These are phyloP conservation scores for Penicillium paneum DNA, from an alignment of 2,329 filamentous ascomycete genomes.

Conservation along the genomic window DNA sequence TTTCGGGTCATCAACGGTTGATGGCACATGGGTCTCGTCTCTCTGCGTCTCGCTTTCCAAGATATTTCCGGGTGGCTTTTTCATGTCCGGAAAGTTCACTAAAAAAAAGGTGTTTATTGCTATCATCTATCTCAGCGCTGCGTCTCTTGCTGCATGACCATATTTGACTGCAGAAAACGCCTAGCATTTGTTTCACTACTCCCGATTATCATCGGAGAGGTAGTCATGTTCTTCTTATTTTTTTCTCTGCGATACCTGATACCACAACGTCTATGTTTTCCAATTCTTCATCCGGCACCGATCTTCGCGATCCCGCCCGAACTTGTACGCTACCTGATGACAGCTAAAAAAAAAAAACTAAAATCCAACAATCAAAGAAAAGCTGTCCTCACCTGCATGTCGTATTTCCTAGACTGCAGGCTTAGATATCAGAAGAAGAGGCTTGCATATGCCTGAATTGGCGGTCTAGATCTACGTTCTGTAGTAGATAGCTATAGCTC, in stretches of 20 bases:
- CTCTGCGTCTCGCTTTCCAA: constrained; percentile 2
- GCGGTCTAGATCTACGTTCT: constrained; percentile 18
- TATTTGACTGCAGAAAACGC: constrained; percentile 16
- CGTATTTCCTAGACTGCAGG: constrained; percentile 1
- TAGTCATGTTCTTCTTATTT: constrained; percentile 1
- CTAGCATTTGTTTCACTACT: constrained; percentile 13
- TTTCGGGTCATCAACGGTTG: constrained; percentile 17
- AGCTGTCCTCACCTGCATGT: constrained; percentile 3
- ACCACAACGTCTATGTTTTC: constrained; percentile 23
- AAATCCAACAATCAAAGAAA: constrained; percentile 10
- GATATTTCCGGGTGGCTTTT: constrained; percentile 3
- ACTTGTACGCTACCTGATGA: constrained; percentile 23
- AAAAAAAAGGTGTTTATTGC: constrained; percentile 17
- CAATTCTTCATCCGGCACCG: constrained; percentile 1
- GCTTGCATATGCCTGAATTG: constrained; percentile 15
- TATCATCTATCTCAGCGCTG: constrained; percentile 17
- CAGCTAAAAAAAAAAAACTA: constrained; percentile 7
- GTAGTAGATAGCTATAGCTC: constrained; percentile 5
- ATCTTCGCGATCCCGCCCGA: constrained; percentile 2
- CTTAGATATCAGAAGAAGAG: constrained; percentile 5
- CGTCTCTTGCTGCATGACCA: constrained; percentile 12
- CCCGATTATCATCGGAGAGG: constrained; percentile 4
- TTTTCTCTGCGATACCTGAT: constrained; percentile 29
- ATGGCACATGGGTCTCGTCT: constrained; percentile 18
- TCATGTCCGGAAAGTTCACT: constrained; percentile 9